Conservation (phyloP, 495 filamentous ascomycete species). For the Neurospora terricola region DNA sequence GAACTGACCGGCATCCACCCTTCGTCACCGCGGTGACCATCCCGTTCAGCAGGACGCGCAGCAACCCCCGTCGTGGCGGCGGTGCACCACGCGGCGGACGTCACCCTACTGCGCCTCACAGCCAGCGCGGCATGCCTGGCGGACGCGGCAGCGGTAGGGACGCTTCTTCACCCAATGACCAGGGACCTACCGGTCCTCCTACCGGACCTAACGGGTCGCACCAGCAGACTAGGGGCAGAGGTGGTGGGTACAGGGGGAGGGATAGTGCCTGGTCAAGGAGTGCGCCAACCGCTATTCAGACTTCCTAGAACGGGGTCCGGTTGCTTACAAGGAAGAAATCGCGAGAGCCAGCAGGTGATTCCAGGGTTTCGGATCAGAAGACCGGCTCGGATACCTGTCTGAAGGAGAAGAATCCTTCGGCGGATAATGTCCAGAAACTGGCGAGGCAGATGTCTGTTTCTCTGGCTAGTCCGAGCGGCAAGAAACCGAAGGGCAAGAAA, state of each 20-base stretch:
- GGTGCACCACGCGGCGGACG: conserved; percentile 20
- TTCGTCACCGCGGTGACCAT: conserved; percentile 26
- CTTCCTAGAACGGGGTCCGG: conserved; percentile 5
- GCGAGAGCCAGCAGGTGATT: neutral
- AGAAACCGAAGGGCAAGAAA: neutral
- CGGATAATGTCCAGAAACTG: neutral
- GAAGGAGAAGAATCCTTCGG: neutral
- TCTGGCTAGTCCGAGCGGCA: neutral
- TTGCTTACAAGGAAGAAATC: neutral
- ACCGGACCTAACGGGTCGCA: conserved; percentile 5
- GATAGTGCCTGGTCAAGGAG: conserved; percentile 23
- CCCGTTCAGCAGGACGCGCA: conserved; percentile 29
- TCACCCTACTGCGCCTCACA: conserved; percentile 17
- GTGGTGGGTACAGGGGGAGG: conserved; percentile 21
- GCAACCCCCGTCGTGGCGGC: conserved; percentile 37
- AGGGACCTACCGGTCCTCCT: conserved; percentile 5
- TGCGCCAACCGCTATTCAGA: conserved; percentile 14
- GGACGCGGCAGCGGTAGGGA: conserved; percentile 9
- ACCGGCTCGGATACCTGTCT: neutral
- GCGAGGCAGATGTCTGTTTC: neutral
- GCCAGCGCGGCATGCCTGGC: neutral
- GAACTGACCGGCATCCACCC: conserved; percentile 13
- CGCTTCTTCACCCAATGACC: conserved; percentile 11
- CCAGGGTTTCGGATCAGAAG: neutral
- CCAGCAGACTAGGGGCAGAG: conserved; percentile 10